Base-by-base conservation (phyloP, 768 basidiomycete species). In the Amanita subjunquillea region DNA sequence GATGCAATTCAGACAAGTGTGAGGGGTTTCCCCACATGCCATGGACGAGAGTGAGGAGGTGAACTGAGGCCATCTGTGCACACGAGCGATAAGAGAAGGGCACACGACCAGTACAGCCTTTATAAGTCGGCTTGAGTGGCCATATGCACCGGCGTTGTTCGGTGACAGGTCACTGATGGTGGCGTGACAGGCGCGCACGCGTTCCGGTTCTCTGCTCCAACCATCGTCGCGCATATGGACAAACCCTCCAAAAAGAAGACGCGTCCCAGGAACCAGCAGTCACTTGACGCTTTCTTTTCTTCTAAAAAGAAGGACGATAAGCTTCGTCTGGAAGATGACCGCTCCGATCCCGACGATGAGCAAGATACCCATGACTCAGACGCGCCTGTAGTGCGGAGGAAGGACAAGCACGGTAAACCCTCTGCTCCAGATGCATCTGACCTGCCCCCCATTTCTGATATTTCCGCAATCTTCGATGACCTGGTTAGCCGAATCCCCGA, bases 21-120 rank as follows among this genome's bases (percentile, higher is more conserved):
- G 54, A 55, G 0, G 87, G 80, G 58, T 81, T 76, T 0, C 90
- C 91, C 91, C 89, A 92, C 82, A 93, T 89, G 37, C 91, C 79
- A 59, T 78, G 77, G 17, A 78, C 70, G 20, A 80, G 68, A 22
- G 77, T 73, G 5, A 78, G 65, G n/a, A 78, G 69, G 54, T 78
- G 76, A 9, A 72, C 36, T 9, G 36, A 29, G 36, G 43, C 3
- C 51, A 53, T 53, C 3, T 22, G 43, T 13, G 43, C 17, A 40
- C 9, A 39, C 10, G 12, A 22, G 17, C n/a, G 38, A 15, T 27
- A 25, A n/a, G 17, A 53, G 20, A 23, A 20, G 0, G 22, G 29
- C 36, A 43, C 27, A 34, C 41, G 36, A 44, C 23, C 50, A 36
- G 41, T 20, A 40, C 41, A 36, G 47, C 23, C 30, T 48, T 37